Base-by-base conservation (phyloP, 305 asterid genomes). In the Solanum hybrid region DNA sequence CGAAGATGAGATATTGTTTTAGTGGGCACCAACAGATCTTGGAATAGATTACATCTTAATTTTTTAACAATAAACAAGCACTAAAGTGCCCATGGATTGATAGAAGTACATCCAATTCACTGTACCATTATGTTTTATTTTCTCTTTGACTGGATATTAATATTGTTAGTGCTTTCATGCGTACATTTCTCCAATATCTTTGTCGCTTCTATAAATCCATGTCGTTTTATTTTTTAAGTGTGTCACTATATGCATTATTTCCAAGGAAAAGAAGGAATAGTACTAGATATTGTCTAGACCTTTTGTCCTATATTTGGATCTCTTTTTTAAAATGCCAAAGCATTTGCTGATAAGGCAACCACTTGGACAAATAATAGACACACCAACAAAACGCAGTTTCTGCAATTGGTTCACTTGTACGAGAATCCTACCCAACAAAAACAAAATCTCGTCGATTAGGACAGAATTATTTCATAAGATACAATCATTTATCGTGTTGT, bases 111-210 rank as follows among this genome's bases (percentile, higher is more conserved):
- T 32, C 13, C 45, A 51, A 35, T 14, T 31, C 45, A 11, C 31
- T 51, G 87, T 31, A 56, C 75, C 42, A 31, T 31, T 32, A 31
- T 85, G 75, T 56, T 4, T 40, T 38, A 13, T 14, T 36, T 6
- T 19, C 17, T 8, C 31, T 37, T n/a, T 79, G 12, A 79, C 86
- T 81, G 27, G 1, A 27, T 56, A 60, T 32, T 60, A 56, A 31
- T 85, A 85, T 60, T 11, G 77, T 85, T 32, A 60, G 88, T 85
- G 88, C n/a, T 85, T 32, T 56, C 88, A 85, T 17, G 87, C 87
- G 40, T 51, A 51, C 73, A 84, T 85, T 32, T 60, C 75, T 60
- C 40, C 76, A 29, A 56, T 85, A 85, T 85, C 77, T 85, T 60
- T 56, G 88, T 85, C 88, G 76, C 34, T 32, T 85, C 51, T 60